phyloP scores from a whole-genome alignment of 2,329 filamentous ascomycete species.

The Didymella pomorum region DNA sequence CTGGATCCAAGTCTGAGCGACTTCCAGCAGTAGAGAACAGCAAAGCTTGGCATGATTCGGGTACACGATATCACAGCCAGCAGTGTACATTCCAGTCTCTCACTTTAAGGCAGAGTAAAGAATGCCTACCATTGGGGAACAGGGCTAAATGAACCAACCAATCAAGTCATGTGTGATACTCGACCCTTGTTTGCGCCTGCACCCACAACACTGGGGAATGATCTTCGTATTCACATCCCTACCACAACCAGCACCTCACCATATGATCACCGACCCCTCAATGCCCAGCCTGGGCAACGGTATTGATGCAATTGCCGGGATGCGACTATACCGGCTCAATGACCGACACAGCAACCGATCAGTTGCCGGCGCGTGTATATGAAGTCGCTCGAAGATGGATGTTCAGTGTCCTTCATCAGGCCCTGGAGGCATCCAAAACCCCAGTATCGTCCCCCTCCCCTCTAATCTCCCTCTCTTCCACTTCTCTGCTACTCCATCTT shows the following conservation, averaged over 20 bases:
- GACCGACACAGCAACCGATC: conserved; percentile 12
- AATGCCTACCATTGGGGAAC: no score
- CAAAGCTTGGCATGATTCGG: no score
- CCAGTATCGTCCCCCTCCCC: background rate
- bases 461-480: no score
- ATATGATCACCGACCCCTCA: conserved; percentile 26
- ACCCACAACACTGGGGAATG: background rate
- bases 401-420: background rate
- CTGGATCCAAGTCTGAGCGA: no score
- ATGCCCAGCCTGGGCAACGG: conserved; percentile 33
- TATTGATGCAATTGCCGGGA: conserved; percentile 15
- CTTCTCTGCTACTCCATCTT: no score
- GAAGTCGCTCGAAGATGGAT: background rate
- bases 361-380: conserved; percentile 10
- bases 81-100: no score
- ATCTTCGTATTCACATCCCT: background rate
- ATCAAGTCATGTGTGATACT: no score
- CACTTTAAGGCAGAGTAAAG: no score
- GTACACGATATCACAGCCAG: no score
- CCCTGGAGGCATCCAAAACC: background rate
- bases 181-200: no score
- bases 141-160: no score
- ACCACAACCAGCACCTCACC: background rate
- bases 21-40: background rate
- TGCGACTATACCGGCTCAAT: conserved; percentile 7